Percentiles rank a stretch among this genome's conserved stretches.
Conservation (phyloP, 345 rosid genomes). For the Salix purpurea region DNA sequence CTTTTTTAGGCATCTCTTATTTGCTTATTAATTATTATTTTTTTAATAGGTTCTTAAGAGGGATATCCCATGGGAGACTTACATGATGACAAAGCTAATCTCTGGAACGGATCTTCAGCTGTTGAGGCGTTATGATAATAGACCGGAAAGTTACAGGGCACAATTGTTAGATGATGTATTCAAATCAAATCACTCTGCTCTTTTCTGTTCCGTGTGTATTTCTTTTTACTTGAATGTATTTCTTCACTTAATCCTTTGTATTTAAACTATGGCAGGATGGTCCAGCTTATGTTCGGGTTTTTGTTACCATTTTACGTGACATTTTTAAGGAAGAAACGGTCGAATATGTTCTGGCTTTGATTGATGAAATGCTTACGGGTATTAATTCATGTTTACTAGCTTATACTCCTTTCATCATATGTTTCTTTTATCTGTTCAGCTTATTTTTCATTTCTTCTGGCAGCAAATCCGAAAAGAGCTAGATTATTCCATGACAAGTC, state of each 20-base stretch:
- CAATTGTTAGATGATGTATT: conserved; percentile 85
- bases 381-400: not conserved
- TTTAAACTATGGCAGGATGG: conserved; percentile 68
- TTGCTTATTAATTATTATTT: not conserved
- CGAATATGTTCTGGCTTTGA: conserved; percentile 90
- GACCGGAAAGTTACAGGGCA: conserved; percentile 69
- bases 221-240: not conserved
- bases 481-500: conserved; percentile 82
- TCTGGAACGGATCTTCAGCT: conserved; percentile 82
- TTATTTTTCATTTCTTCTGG: conserved; percentile 25
- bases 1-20: not conserved
- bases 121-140: conserved; percentile 81
- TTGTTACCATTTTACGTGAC: conserved; percentile 81
- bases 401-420: not conserved
- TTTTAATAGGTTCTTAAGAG: conserved; percentile 67
- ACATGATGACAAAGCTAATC: conserved; percentile 84
- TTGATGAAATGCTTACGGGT: conserved; percentile 93
- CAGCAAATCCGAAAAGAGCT: conserved; percentile 90
- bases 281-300: conserved; percentile 76
- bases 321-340: conserved; percentile 93
- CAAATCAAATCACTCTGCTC: not conserved
- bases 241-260: no score
- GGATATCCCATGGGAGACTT: conserved; percentile 99
- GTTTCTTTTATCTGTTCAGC: conserved; percentile 11
- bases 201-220: not conserved